phyloP scores from a whole-genome alignment of 129 eudicot genomes.

The Solidago caesia region DNA sequence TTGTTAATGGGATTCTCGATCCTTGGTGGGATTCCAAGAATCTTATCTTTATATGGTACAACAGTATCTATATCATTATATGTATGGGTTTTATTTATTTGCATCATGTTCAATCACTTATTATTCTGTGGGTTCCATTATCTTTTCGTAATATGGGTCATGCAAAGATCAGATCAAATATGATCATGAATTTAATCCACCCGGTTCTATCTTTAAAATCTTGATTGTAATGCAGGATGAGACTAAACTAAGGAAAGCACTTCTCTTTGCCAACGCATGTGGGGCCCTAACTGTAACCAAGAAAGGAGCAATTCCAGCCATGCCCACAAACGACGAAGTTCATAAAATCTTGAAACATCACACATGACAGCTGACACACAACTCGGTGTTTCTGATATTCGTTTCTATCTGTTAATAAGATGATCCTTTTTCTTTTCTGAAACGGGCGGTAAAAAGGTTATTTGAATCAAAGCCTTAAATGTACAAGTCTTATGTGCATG shows the following conservation, averaged over 20 bases:
- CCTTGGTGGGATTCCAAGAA: not conserved
- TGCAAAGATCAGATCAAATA: not conserved
- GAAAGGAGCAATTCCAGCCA: constrained; percentile 85
- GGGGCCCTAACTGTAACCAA: constrained; percentile 79
- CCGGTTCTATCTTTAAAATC: not conserved
- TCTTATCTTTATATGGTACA: no score
- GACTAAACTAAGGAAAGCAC: constrained; percentile 65
- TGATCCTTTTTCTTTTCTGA: not conserved
- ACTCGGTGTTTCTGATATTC: constrained; percentile 4
- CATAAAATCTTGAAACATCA: constrained; percentile 37
- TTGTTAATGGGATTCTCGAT: not conserved
- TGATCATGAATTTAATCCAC: not conserved
- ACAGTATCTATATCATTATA: no score
- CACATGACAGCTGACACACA: constrained; percentile 12
- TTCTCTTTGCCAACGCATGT: constrained; percentile 81
- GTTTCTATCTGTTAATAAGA: not conserved
- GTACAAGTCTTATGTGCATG: constrained; percentile 22
- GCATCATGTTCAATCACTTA: no score
- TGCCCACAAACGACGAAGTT: constrained; percentile 77
- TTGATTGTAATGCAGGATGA: constrained; percentile 58
- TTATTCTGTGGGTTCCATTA: not conserved
- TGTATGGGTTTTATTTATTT: no score
- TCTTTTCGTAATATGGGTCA: not conserved
- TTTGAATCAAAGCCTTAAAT: constrained; percentile 21
- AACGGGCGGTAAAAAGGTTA: constrained; percentile 15